These are phyloP conservation scores for Solanum virginianum DNA, from an alignment of 257 asterid species.

Conservation along the genomic window DNA sequence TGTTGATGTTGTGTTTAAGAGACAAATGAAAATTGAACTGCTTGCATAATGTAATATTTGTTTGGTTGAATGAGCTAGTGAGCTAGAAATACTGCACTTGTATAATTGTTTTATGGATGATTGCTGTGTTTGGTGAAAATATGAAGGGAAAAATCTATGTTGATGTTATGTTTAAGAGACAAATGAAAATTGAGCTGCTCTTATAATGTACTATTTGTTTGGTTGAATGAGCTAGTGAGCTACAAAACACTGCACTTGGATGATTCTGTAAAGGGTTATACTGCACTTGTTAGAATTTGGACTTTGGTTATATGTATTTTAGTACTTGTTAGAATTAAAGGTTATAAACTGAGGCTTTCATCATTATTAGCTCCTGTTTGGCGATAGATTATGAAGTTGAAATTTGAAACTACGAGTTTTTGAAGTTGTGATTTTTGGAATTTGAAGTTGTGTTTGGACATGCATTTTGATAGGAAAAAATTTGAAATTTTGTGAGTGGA, in stretches of 20 bases:
- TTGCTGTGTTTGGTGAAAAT: not conserved
- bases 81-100: not conserved
- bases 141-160: not conserved
- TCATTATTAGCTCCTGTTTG: slow-evolving; percentile 13
- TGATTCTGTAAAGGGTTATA: not conserved
- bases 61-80: not conserved
- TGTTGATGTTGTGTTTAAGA: not conserved
- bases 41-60: not conserved
- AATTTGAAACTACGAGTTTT: not conserved
- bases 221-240: not conserved
- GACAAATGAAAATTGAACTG: not conserved
- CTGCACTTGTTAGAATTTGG: not conserved
- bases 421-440: not conserved
- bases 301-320: not conserved
- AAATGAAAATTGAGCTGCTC: not conserved
- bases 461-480: not conserved
- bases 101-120: not conserved
- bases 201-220: not conserved
- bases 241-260: not conserved
- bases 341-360: slow-evolving; percentile 8
- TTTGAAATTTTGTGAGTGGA: not conserved
- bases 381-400: not conserved
- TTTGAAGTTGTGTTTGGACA: not conserved
- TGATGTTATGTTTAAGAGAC: not conserved
- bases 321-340: not conserved